These are phyloP conservation scores for Parastagonospora nodorum DNA, from an alignment of 2,329 filamentous ascomycete genomes.

Conservation along the genomic window DNA sequence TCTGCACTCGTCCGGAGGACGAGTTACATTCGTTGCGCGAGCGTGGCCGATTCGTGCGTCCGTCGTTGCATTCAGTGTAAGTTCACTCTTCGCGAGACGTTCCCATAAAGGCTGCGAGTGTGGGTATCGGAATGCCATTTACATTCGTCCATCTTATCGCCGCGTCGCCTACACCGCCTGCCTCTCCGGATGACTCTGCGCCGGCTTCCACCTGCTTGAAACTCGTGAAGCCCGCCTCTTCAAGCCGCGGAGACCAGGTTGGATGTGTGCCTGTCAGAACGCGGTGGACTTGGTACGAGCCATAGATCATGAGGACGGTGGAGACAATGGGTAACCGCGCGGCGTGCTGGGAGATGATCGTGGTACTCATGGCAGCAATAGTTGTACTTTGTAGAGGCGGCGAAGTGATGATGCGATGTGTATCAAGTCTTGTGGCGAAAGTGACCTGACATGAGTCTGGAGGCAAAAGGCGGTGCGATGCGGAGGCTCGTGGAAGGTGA, in stretches of 20 bases:
- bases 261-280: slow-evolving; percentile 37
- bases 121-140: slow-evolving; percentile 38
- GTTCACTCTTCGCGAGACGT: not conserved
- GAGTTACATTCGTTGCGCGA: too few species aligned
- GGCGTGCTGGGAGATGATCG: slow-evolving; percentile 17
- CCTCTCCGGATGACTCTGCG: slow-evolving; percentile 3
- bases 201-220: slow-evolving; percentile 10
- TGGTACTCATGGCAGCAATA: slow-evolving; percentile 15
- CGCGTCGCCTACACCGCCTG: slow-evolving; percentile 6
- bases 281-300: slow-evolving; percentile 33
- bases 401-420: too few species aligned
- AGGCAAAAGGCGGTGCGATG: slow-evolving; percentile 1
- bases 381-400: too few species aligned
- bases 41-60: not conserved
- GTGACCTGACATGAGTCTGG: not conserved
- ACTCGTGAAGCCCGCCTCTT: slow-evolving; percentile 18
- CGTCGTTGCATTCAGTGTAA: not conserved
- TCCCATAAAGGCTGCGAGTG: not conserved
- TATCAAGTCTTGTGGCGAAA: not conserved
- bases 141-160: slow-evolving; percentile 31
- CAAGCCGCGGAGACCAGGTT: slow-evolving; percentile 26
- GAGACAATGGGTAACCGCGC: slow-evolving; percentile 16
- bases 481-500: slow-evolving; percentile 24
- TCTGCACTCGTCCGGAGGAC: too few species aligned
- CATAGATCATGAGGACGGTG: slow-evolving; percentile 21